Base-by-base conservation (phyloP, 2,329 filamentous ascomycete species). In the Xylaria multiplex region DNA sequence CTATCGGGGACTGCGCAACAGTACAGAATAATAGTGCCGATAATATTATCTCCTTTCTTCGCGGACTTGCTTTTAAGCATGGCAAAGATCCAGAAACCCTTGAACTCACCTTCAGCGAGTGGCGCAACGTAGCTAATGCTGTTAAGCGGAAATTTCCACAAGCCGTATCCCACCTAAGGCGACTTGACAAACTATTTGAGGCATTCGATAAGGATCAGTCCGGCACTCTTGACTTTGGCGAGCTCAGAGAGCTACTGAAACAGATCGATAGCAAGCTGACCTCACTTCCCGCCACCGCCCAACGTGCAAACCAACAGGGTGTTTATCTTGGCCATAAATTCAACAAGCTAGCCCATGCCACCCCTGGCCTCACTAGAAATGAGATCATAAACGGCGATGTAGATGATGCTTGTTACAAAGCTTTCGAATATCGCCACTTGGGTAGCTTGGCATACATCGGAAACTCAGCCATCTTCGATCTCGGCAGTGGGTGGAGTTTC, bases 1-100 rank as follows among this genome's bases (percentile, higher is more conserved):
- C 94, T 54, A 93, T 99, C 68, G 96, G 96, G 14, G 96, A 99
- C 80, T 98, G 96, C 81, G 86, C 93, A 6, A 99, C 96, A 0
- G 95, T 99, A 0, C 96, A 99, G 77, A 99, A 99, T 83, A 99
- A 99, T 73, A 85, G 98, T 1, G 92, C 94, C 2, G 93, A 97
- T 75, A 91, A 97, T 80, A 90, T 99, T 73, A 86, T 97, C 54
- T 91, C 88, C 22, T 99, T 98, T 81, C 86, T 99, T 11, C 93
- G 93, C 67, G 93, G 89, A 16, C 85, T 97, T 2, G 93, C 96
- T 9, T 97, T 92, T 90, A 95, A 97, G 79, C 93, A 91, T 70
- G 95, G 94, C 77, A 91, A 91, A 74, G 92, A 98, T 74, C 95
- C 95, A 0, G 90, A 97, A 77, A 92, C 89, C n/a, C 85, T 98